Conservation (phyloP, 495 filamentous ascomycete genomes). For the Elasticomyces elasticus region DNA sequence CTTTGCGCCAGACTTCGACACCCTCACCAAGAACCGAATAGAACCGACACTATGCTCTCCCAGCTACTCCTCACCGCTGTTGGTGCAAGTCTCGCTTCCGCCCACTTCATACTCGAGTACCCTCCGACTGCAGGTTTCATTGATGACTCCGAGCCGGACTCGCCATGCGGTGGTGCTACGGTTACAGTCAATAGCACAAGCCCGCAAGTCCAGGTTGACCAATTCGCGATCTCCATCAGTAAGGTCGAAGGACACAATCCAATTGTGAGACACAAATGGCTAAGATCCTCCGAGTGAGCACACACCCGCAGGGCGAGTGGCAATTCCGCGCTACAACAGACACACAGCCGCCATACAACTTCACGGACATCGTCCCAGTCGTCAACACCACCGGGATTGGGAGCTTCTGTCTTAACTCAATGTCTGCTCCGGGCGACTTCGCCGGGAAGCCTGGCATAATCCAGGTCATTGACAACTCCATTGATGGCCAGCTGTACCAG, state of each 20-base stretch:
- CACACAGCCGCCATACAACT: constrained; percentile 12
- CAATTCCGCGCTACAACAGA: constrained; percentile 6
- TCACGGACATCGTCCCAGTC: constrained; percentile 3
- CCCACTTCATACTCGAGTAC: constrained; percentile 53
- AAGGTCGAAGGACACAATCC: no score
- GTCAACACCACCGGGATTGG: constrained; percentile 8
- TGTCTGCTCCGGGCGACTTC: constrained; percentile 4
- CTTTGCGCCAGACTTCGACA: no score
- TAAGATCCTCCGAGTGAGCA: not conserved
- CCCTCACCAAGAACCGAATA: not conserved
- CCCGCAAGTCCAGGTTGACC: constrained; percentile 10
- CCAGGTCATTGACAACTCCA: constrained; percentile 8
- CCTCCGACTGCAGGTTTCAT: constrained; percentile 47
- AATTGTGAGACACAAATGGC: not conserved
- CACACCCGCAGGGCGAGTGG: constrained; percentile 3
- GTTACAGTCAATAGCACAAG: not conserved
- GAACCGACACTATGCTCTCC: constrained; percentile 16
- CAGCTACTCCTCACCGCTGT: constrained; percentile 12
- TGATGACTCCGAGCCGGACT: constrained; percentile 38
- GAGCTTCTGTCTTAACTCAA: constrained; percentile 4
- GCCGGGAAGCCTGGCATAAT: constrained; percentile 12
- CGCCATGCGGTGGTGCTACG: constrained; percentile 47
- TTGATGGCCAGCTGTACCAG: constrained; percentile 17
- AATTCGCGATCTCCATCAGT: constrained; percentile 8
- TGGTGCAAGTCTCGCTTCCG: constrained; percentile 34